Evolutionary conservation across 2,329 filamentous ascomycete genomes (phyloP), one percentile per base, ranked within the genome.

Genomic region (Neofusicoccum umdonicola): DNA sequence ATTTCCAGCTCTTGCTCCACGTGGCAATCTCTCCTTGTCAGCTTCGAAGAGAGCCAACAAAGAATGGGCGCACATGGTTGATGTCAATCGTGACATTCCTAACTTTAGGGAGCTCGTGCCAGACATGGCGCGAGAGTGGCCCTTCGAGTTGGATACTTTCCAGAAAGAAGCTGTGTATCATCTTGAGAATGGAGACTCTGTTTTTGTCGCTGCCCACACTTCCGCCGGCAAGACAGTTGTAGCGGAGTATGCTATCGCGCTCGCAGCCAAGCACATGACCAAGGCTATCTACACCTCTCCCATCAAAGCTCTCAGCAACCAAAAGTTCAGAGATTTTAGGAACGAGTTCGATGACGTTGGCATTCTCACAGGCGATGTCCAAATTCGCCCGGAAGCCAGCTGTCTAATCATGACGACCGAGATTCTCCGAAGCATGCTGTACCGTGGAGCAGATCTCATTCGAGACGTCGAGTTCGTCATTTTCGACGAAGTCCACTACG

Each of bases 351-450:
- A 96, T 66, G 95, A 99, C 77, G 95, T 99, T 17, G 95, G 95
- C 15, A 98, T 99, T 68, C 80, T 99, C 68, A 99, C 95, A 0
- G 95, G 95, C 66, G 95, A 99, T 80, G 95, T 99, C 4, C 95
- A 99, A 77, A 99, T 99, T 72, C 93, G 96, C 68, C 92, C 94
- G 0, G 95, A 98, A 80, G 95, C 95, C 34, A 98, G 94, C 78
- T 99, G 95, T 79, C 84, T 99, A 47, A 98, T 99, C 77, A 99
- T 99, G 95, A 99, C 95, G 0, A 99, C 95, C 0, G 95, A 99
- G 75, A 99, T 99, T 80, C 80, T 99, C 65, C 88, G 95, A 65
- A 98, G 95, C 82, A 99, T 99, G 94, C 87, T 99, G 52, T 99
- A 99, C 73, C 87, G 94, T 66, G 95, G 95, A 66, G 94, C 95